Base-by-base conservation (phyloP, 2,329 filamentous ascomycete genomes). In the Colletotrichum falcatum region DNA sequence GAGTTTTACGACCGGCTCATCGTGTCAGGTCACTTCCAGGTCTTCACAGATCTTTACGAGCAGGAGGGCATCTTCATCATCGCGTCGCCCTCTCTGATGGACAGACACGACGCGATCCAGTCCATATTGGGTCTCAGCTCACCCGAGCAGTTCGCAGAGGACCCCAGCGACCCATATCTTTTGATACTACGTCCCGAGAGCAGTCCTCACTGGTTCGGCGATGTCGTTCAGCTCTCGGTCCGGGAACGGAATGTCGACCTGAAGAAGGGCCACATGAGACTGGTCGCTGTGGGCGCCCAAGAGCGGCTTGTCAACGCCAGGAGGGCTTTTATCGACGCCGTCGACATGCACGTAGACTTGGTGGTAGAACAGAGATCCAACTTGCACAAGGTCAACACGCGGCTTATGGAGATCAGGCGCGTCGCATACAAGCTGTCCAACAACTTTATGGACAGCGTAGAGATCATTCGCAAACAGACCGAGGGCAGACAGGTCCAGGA, bases 381-480 rank as follows among this genome's bases (percentile, higher is more conserved):
- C 78, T 87, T 99, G 48, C 92, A 94, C 73, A 94, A 97, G 75
- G 96, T 99, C 74, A 97, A 98, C 78, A 85, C 91, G 61, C 93
- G 97, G 78, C 84, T 99, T 73, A 95, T 94, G 76, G 97, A 97
- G 79, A 97, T 98, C 76, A 95, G 97, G 76, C 94, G 95, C 79
- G 97, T 97, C 2, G 94, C 95, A 3, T 98, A 97, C 85, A 97
- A 97, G 81, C 87, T 99, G 53, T 97, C 94, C 61, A 98, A 98
- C 81, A 94, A 94, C 8, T 98, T 99, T 81, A 98, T 99, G 94
- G 95, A 98, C 80, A 98, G 94, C 78, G 96, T 99, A 54, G 94
- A 97, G 78, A 94, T 94, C 73, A 96, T 99, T 73, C 89, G 94
- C 73, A 91, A 90, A 74, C 95, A 99, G 80, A 94, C 94, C 1